A percentile compares a stretch with the other conserved stretches of the same genome.
Evolutionary conservation across 345 rosid species (phyloP).

Genomic region (Mangifera indica): DNA sequence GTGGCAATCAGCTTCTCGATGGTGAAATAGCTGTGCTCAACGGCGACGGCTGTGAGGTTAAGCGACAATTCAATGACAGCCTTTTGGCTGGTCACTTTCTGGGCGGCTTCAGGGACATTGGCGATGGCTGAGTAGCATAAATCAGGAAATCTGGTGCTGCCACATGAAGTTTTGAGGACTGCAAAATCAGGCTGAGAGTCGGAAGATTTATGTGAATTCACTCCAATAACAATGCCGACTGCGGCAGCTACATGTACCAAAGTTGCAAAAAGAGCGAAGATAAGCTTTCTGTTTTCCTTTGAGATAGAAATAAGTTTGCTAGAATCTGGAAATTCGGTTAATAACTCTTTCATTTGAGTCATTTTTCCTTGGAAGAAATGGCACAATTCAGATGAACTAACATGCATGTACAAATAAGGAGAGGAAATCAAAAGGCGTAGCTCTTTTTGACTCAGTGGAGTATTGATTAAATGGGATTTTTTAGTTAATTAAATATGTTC

Average conservation of each 20-base stretch:
- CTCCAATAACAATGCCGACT: conserved; percentile 43
- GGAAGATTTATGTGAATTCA: conserved; percentile 24
- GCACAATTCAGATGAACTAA: not conserved
- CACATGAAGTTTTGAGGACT: conserved; percentile 60
- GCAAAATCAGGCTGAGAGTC: conserved; percentile 54
- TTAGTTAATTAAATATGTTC: too few relatives aligned
- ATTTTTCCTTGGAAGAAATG: conserved; percentile 1
- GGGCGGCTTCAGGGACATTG: conserved; percentile 29
- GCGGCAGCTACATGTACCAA: conserved; percentile 39
- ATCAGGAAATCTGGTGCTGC: conserved; percentile 61
- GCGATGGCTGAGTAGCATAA: conserved; percentile 70
- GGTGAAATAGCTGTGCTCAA: conserved; percentile 29
- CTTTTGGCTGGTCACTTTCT: conserved; percentile 30
- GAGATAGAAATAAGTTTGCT: conserved; percentile 14
- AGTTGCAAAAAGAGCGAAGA: conserved; percentile 31
- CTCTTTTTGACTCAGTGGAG: not conserved
- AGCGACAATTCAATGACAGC: conserved; percentile 37
- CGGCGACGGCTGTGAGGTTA: conserved; percentile 28
- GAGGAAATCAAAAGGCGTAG: not conserved
- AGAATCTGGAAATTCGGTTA: conserved; percentile 27
- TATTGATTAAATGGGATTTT: too few relatives aligned
- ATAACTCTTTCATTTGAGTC: conserved; percentile 23
- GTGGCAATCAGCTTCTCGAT: conserved; percentile 26
- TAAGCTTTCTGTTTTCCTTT: conserved; percentile 36
- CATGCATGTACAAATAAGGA: not conserved